Conservation (phyloP, 176 grass and related monocot genomes). For the Musa beccarii region DNA sequence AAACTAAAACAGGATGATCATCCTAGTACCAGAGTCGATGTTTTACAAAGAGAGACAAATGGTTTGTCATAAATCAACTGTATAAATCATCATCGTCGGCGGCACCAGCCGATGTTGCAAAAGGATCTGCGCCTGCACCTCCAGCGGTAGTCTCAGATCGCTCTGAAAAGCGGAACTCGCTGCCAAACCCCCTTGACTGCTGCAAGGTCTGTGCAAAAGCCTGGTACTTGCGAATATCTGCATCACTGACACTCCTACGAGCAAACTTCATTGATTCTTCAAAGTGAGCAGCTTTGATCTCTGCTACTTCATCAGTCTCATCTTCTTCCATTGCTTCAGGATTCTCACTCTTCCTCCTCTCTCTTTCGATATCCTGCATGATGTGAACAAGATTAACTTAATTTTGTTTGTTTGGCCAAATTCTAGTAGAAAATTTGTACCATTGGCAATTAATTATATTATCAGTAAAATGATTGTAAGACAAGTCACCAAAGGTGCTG, state of each 20-base stretch:
- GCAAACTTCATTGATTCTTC: conserved; percentile 21
- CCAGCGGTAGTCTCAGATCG: background rate
- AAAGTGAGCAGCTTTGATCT: conserved; percentile 21
- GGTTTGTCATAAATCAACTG: background rate
- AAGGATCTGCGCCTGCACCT: background rate
- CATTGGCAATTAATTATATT: too few species aligned
- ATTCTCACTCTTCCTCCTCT: conserved; percentile 11
- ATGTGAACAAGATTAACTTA: background rate
- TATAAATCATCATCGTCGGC: conserved; percentile 22
- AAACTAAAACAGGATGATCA: too few species aligned
- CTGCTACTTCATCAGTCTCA: conserved; percentile 9
- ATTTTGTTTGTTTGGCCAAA: background rate
- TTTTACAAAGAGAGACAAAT: background rate
- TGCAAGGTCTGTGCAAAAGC: conserved; percentile 22
- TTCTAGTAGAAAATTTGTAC: background rate
- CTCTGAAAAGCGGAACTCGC: conserved; percentile 17
- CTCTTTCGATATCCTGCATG: conserved; percentile 17
- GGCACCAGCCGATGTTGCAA: background rate
- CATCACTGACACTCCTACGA: conserved; percentile 13
- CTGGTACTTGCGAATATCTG: conserved; percentile 20
- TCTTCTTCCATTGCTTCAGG: conserved; percentile 23
- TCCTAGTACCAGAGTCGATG: background rate
- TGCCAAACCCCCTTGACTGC: conserved; percentile 17
- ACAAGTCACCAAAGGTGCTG: too few species aligned
- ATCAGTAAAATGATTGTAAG: too few species aligned